Evolutionary conservation across 2,329 filamentous ascomycete genomes (phyloP), one percentile per base, ranked within the genome.

Genomic region (Xylariaceae sp.): DNA sequence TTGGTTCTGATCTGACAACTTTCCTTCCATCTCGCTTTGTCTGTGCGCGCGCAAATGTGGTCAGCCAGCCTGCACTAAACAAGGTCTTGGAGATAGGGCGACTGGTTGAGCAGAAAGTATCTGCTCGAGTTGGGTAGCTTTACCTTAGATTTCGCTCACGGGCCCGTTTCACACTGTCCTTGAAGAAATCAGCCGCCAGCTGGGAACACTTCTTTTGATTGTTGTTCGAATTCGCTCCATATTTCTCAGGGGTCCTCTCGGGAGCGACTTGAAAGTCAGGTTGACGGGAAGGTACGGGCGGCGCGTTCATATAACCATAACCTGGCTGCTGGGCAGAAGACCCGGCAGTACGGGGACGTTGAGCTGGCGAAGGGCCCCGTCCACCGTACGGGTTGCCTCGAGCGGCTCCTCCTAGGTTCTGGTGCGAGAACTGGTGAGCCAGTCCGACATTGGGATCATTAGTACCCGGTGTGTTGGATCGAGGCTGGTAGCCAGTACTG

Each of bases 151-250:
- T 98, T 44, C 93, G 83, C 69, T 97, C 93, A 54, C 91, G 81
- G 38, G 93, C 93, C 56, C 93, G 82, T 73, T 95, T 91, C 42
- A 98, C 94, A 63, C 91, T 97, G 67, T 98, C 91, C 68, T 95
- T 94, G 80, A 97, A 98, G 73, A 97, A 97, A 55, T 93, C 89
- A 42, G 85, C 81, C 30, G 94, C 86, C 59, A 83, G 63, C 58
- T 82, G 78, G 12, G 77, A 78, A 62, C 81, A 84, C 60, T 81
- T 83, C 67, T 83, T 83, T 67, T 84, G 79, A 61, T 85, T 85
- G 62, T 81, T 82, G 57, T 83, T 81, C 51, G 79, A 73, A 52
- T 78, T 76, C 41, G 72, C 61, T 26, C 79, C 79, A 53, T 81
- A 84, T 59, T 87, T 87, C 60, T 94, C 88, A 3, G 89, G 88